A percentile compares a stretch with the other conserved stretches of the same genome.
Evolutionary conservation across 2,329 filamentous ascomycete genomes (phyloP).

Genomic region (Akanthomyces dipterigenus): DNA sequence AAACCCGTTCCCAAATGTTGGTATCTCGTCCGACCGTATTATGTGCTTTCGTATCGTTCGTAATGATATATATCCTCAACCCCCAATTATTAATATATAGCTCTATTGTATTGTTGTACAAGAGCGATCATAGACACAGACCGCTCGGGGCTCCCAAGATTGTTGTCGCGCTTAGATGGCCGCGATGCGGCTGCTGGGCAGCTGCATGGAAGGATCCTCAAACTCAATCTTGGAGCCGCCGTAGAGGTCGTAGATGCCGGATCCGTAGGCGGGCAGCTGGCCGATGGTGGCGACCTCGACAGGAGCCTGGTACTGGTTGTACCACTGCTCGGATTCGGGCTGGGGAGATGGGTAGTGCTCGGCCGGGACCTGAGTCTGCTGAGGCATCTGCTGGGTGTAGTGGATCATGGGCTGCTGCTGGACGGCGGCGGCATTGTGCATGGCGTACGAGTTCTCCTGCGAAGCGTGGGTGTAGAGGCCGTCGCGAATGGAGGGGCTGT

Average conservation of each 20-base stretch:
- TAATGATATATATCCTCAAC: slow-evolving; percentile 21
- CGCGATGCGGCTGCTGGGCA: slow-evolving; percentile 53
- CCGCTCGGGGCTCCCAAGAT: background rate
- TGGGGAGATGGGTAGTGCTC: slow-evolving; percentile 33
- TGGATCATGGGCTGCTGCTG: slow-evolving; percentile 38
- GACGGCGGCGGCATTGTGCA: slow-evolving; percentile 41
- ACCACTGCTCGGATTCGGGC: slow-evolving; percentile 45
- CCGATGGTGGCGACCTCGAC: slow-evolving; percentile 51
- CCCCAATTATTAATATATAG: slow-evolving; percentile 15
- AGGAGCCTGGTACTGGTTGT: slow-evolving; percentile 49
- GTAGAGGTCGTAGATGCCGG: slow-evolving; percentile 48
- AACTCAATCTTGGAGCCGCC: slow-evolving; percentile 47
- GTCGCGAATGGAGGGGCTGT: slow-evolving; percentile 47
- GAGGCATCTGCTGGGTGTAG: slow-evolving; percentile 37
- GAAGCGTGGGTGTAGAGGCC: slow-evolving; percentile 50
- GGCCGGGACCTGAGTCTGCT: slow-evolving; percentile 23
- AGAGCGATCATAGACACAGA: slow-evolving; percentile 4
- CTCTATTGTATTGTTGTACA: slow-evolving; percentile 10
- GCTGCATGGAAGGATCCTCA: slow-evolving; percentile 50
- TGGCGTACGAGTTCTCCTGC: slow-evolving; percentile 40
- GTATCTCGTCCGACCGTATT: slow-evolving; percentile 6
- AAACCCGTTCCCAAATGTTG: slow-evolving; percentile 3
- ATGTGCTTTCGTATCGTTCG: slow-evolving; percentile 15
- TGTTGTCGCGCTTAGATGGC: slow-evolving; percentile 36
- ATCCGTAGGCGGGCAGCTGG: slow-evolving; percentile 42